phyloP scores from a whole-genome alignment of 495 filamentous ascomycete species.

The Corynascus novoguineensis region DNA sequence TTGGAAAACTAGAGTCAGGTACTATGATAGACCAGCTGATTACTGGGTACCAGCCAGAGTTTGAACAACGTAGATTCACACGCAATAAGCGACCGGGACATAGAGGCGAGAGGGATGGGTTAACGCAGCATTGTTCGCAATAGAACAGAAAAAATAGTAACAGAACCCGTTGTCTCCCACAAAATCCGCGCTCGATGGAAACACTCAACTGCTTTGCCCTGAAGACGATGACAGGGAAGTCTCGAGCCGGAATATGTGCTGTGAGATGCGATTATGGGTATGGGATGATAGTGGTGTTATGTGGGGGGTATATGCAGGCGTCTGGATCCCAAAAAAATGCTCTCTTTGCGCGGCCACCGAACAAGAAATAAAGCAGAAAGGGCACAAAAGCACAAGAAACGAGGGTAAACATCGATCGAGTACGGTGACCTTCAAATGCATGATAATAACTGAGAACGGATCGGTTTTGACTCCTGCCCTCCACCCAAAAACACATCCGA shows the following conservation, averaged over 20 bases:
- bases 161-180: too few species aligned
- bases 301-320: constrained; percentile 4
- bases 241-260: neutral
- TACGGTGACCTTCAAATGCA: neutral
- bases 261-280: neutral
- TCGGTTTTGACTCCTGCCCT: neutral
- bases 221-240: neutral
- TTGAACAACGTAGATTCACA: too few species aligned
- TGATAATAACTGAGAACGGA: neutral
- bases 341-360: neutral
- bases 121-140: too few species aligned
- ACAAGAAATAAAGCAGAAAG: neutral
- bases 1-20: too few species aligned
- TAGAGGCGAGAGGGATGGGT: too few species aligned
- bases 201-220: neutral
- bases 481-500: neutral
- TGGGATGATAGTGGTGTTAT: too few species aligned
- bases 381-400: neutral
- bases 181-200: too few species aligned
- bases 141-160: too few species aligned
- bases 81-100: too few species aligned
- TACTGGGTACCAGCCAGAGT: too few species aligned
- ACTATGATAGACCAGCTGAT: too few species aligned
- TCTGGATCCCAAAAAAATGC: constrained; percentile 1
- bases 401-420: neutral